These are phyloP conservation scores for Fraxinus albicans DNA, from an alignment of 305 asterid species.

Conservation along the genomic window DNA sequence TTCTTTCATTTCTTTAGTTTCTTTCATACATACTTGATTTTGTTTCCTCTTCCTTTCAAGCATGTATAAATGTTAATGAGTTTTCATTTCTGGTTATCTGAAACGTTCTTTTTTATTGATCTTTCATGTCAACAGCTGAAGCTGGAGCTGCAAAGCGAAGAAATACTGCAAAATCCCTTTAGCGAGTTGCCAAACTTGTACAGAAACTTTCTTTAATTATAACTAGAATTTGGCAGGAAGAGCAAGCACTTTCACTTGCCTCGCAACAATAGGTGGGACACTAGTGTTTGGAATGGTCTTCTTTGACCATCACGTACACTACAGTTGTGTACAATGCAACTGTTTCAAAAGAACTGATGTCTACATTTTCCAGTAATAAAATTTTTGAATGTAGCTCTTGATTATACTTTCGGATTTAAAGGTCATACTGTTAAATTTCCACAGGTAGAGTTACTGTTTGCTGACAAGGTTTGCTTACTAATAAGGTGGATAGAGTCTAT, in stretches of 20 bases:
- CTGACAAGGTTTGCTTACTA: neutral
- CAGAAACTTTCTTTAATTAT: neutral
- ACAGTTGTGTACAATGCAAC: neutral
- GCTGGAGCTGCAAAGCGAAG: conserved; percentile 16
- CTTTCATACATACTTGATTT: neutral
- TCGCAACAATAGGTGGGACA: neutral
- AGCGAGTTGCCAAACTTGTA: neutral
- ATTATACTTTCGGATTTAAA: neutral
- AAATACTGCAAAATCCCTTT: neutral
- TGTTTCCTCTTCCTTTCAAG: conserved; percentile 13
- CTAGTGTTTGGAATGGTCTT: neutral
- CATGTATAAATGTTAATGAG: conserved; percentile 26
- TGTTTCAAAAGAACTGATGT: neutral
- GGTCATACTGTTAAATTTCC: neutral
- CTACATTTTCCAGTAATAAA: neutral
- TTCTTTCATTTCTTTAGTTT: neutral
- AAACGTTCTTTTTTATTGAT: conserved; percentile 1
- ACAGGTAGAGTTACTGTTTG: neutral
- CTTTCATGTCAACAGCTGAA: conserved; percentile 23
- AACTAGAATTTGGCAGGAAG: neutral
- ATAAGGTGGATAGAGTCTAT: neutral
- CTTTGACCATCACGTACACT: neutral
- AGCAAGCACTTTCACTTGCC: neutral
- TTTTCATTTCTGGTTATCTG: conserved; percentile 5
- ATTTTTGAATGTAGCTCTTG: neutral